A percentile compares a stretch with the other conserved stretches of the same genome.
phyloP scores from a whole-genome alignment of 2,329 filamentous ascomycete genomes.

The Hypoxylon rubiginosum region DNA sequence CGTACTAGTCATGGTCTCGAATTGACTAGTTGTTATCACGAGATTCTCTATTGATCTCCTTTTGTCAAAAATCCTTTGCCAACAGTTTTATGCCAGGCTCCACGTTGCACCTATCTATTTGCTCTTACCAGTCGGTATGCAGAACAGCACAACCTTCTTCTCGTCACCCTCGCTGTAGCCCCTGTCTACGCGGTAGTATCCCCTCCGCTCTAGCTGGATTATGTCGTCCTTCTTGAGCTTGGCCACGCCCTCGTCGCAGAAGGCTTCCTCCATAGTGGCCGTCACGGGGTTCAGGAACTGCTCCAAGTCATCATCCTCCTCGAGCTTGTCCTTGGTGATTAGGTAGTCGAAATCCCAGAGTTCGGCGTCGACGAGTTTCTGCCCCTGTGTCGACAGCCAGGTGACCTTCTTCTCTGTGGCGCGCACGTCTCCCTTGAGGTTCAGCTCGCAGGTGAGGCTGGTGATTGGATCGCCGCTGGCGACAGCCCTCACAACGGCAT shows the following conservation, averaged over 20 bases:
- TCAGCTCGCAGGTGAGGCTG: conserved; percentile 83
- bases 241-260: conserved; percentile 85
- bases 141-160: conserved; percentile 68
- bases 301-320: conserved; percentile 87
- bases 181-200: conserved; percentile 89
- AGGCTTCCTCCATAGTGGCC: conserved; percentile 78
- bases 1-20: neutral
- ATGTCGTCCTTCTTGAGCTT: conserved; percentile 88
- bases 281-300: conserved; percentile 85
- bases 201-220: conserved; percentile 94
- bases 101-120: conserved; percentile 51
- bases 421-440: conserved; percentile 93
- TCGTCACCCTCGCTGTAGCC: conserved; percentile 66
- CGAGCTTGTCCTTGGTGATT: conserved; percentile 93
- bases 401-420: conserved; percentile 97
- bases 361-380: conserved; percentile 84
- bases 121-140: conserved; percentile 69
- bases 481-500: conserved; percentile 81
- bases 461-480: conserved; percentile 72
- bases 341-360: conserved; percentile 96
- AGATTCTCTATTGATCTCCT: neutral
- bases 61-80: neutral
- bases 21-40: neutral
- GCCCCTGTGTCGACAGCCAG: conserved; percentile 83
- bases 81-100: neutral